Conservation (phyloP, 2,329 filamentous ascomycete genomes). For the Dothideomycetes sp. region DNA sequence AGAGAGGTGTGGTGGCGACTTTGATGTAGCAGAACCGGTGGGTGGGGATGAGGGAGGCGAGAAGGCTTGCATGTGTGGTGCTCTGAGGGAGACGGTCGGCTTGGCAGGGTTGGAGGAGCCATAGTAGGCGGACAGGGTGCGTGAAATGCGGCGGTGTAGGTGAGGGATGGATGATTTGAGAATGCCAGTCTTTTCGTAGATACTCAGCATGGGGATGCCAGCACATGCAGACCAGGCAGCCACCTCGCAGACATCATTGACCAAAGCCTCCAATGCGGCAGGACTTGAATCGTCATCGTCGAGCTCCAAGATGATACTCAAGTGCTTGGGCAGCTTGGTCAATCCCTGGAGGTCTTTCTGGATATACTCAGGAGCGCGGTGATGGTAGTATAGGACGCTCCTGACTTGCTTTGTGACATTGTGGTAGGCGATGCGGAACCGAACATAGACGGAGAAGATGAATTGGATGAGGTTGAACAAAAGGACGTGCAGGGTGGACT, state of each 20-base stretch:
- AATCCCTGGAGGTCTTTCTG: conserved; percentile 71
- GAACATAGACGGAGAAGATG: conserved; percentile 80
- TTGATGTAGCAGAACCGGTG: conserved; percentile 17
- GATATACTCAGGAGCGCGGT: conserved; percentile 88
- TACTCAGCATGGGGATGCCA: conserved; percentile 74
- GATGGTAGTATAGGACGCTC: conserved; percentile 85
- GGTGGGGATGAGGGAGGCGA: conserved; percentile 34
- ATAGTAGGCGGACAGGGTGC: conserved; percentile 80
- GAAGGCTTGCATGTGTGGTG: conserved; percentile 57
- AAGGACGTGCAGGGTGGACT: conserved; percentile 53
- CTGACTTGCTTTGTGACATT: conserved; percentile 65
- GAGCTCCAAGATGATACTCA: conserved; percentile 74
- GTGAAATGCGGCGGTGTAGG: conserved; percentile 66
- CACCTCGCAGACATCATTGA: conserved; percentile 86
- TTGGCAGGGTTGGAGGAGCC: conserved; percentile 50
- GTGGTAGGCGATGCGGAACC: conserved; percentile 69
- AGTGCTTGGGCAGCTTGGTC: conserved; percentile 65
- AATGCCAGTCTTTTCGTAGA: conserved; percentile 89
- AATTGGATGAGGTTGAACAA: conserved; percentile 63
- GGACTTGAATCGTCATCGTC: conserved; percentile 57
- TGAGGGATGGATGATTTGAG: conserved; percentile 84
- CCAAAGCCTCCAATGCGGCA: conserved; percentile 68
- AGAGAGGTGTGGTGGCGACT: conserved; percentile 33
- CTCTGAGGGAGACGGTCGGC: conserved; percentile 61
- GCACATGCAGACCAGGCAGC: conserved; percentile 87